Base-by-base conservation (phyloP, 176 grass and related monocot species). In the Elaeis guineensis region DNA sequence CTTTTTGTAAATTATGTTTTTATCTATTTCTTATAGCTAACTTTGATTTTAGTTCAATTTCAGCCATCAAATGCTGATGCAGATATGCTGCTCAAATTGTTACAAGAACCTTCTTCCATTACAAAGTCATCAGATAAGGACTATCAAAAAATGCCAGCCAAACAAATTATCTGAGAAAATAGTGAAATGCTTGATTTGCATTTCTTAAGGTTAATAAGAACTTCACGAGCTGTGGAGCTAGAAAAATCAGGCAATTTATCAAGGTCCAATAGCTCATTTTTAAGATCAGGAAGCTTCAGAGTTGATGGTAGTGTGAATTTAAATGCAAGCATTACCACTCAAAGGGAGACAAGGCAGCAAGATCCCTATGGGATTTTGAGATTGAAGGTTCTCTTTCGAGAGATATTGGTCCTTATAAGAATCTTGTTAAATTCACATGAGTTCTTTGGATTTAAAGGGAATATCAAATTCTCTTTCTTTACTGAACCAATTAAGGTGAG, bases 151-250 rank as follows among this genome's bases (percentile, higher is more conserved):
- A 2, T 51, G 58, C 20, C 81, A 78, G 23, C 83, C 87, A 19
- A 97, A 92, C 86, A 97, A 91, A 72, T 85, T 97, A 58, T 97
- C 87, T 9, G 92, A 97, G 79, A 78, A 81, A 69, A 97, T 97
- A 29, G 32, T 97, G 4, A 97, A 92, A 18, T 97, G 87, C 62
- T 66, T 91, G 0, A 63, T 85, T 44, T 90, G 85, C 61, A 85
- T 97, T 78, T 97, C 69, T 77, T 88, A 75, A 63, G 93, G 57
- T 69, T 91, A 65, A 72, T 89, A 72, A 49, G 93, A 6, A 83
- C 87, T 5, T 85, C 93, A 2, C 75, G 87, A 9, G 58, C 19
- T 19, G 68, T 70, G 3, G 90, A 89, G 48, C 58, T 79, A n/a
- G 73, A 81, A 21, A 82, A 82, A 61, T 72, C 78, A 51, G 58